phyloP scores from a whole-genome alignment of 169 alveolate genomes.

The Theileria sp. region DNA sequence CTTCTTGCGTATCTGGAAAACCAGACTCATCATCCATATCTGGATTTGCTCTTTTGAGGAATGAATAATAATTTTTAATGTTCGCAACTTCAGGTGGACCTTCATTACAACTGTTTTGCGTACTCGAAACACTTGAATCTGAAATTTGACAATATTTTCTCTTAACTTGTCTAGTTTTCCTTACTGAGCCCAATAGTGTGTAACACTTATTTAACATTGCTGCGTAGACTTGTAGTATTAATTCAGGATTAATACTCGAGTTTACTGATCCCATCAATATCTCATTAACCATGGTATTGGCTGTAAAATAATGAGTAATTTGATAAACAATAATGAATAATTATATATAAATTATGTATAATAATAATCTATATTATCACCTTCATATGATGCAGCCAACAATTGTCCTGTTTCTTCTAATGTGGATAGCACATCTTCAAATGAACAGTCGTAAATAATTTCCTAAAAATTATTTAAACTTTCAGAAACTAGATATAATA shows the following conservation, averaged over 20 bases:
- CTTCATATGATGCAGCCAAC: conserved; percentile 43
- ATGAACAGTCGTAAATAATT: conserved; percentile 51
- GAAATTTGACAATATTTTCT: conserved; percentile 10
- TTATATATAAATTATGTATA: background rate
- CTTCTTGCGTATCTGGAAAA: background rate
- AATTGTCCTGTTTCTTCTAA: conserved; percentile 52
- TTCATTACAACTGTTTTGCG: background rate
- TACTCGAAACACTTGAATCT: background rate
- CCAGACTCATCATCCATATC: background rate
- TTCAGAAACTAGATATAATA: too few species aligned
- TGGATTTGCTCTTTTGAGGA: conserved; percentile 4
- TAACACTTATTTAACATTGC: conserved; percentile 57
- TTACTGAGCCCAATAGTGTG: background rate
- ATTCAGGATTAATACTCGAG: conserved; percentile 52
- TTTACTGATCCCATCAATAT: conserved; percentile 49
- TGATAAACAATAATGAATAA: background rate
- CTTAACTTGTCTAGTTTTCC: background rate
- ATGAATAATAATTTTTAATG: background rate
- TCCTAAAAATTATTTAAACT: background rate
- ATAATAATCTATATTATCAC: background rate
- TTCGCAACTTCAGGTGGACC: background rate
- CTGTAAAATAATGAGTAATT: background rate
- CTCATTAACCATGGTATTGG: conserved; percentile 52
- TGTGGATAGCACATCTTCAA: conserved; percentile 55
- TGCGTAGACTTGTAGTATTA: conserved; percentile 39